These are phyloP conservation scores for Elongisporangium anandrum DNA, from an alignment of 352 stramenopile genomes.

Conservation along the genomic window DNA sequence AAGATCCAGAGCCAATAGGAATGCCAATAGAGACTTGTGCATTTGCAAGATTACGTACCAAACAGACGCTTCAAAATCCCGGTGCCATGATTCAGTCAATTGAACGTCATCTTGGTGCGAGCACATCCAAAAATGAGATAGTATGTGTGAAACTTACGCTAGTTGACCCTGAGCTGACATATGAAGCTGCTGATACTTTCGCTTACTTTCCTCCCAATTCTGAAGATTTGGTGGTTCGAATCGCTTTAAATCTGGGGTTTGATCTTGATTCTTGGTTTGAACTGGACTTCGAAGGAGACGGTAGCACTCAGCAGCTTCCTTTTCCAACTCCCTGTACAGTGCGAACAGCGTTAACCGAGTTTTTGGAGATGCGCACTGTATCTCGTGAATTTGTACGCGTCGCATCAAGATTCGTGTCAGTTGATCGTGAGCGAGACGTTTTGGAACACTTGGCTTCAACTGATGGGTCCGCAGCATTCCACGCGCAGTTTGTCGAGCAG, in stretches of 20 bases:
- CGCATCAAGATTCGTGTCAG: conserved; percentile 39
- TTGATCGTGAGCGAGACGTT: conserved; percentile 30
- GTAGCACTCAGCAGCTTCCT: conserved; percentile 27
- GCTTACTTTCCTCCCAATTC: conserved; percentile 79
- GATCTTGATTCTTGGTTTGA: conserved; percentile 61
- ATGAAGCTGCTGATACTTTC: conserved; percentile 82
- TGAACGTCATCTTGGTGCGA: neutral
- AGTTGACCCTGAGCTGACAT: conserved; percentile 43
- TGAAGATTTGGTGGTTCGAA: conserved; percentile 43
- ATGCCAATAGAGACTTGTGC: neutral
- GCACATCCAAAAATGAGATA: conserved; percentile 7
- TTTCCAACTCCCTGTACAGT: conserved; percentile 91
- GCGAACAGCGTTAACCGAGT: conserved; percentile 83
- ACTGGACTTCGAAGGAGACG: conserved; percentile 11
- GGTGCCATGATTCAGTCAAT: neutral
- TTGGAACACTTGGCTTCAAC: conserved; percentile 39
- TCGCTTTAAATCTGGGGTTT: conserved; percentile 67
- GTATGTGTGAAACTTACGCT: conserved; percentile 52
- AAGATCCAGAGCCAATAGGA: neutral
- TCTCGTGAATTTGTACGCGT: conserved; percentile 57
- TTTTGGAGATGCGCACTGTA: conserved; percentile 84
- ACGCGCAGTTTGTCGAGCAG: conserved; percentile 64
- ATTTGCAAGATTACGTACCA: neutral
- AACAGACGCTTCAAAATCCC: neutral
- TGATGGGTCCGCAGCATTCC: conserved; percentile 81